Evolutionary conservation across 179 eudicot species (phyloP), one percentile per base, ranked within the genome.

Genomic region (Actinidia polygama): DNA sequence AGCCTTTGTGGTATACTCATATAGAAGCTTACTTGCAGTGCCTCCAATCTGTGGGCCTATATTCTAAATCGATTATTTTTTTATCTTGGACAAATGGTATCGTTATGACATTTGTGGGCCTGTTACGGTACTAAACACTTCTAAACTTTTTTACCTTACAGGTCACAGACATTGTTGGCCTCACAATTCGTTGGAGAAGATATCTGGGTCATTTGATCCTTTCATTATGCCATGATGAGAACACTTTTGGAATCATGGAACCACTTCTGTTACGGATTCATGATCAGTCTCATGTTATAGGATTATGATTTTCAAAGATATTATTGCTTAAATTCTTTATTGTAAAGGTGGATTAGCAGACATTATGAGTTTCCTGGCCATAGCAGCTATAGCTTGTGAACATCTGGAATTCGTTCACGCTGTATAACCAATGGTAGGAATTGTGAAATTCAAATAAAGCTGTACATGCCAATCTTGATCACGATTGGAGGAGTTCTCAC

Each of bases 151-250:
- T 85, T 82, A 68, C 55, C 55, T 57, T 88, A 77, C 81, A 96
- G 99, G 97, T 96, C 58, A 96, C 99, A 2, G 95, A 94, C 73
- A 85, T 96, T 82, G 99, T 96, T 82, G 98, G 97, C 19, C 97
- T 98, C 85, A 85, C 98, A 44, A 93, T 95, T 59, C 96, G 99
- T 63, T 96, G 99, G 99, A 91, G 94, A 89, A 93, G 90, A 91
- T 96, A 91, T 85, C 94, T 96, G 82, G 99, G 94, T 88, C 88
- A 92, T 87, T 88, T 96, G 83, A 95, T 96, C 86, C 87, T 89
- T 72, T 91, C 96, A 40, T 72, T 91, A 51, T 94, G 95, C 86
- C 94, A 92, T 79, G 90, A 93, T 68, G 91, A 90, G 82, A 88
- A 73, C 71, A 87, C 90, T 53, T 93, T 93, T 82, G 82, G 88